These are phyloP conservation scores for Steccherinum ochraceum DNA, from an alignment of 768 basidiomycete species.

Conservation along the genomic window DNA sequence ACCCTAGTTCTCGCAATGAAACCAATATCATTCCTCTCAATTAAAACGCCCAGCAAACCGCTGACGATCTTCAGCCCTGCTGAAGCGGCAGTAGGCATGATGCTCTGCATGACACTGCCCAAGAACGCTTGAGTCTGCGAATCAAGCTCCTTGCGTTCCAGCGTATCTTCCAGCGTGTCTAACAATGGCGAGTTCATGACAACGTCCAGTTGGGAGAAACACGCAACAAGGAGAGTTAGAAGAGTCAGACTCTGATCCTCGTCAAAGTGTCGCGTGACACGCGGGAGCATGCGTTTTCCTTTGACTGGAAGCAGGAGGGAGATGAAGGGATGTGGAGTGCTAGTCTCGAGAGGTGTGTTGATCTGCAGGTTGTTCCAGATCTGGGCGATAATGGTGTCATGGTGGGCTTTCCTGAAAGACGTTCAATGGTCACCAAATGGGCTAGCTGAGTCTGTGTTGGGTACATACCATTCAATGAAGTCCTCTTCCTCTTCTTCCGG, in stretches of 20 bases:
- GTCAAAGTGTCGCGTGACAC: conserved; percentile 79
- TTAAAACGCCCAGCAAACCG: conserved; percentile 76
- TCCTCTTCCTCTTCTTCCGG: conserved; percentile 46
- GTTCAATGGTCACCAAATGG: too few species aligned
- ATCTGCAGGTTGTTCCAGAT: conserved; percentile 82
- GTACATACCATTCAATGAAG: conserved; percentile 36
- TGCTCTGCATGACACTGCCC: conserved; percentile 77
- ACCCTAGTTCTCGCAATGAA: conserved; percentile 78
- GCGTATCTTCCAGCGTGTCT: conserved; percentile 58
- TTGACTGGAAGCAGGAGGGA: conserved; percentile 84
- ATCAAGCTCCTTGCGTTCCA: conserved; percentile 65
- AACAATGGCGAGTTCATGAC: conserved; percentile 70
- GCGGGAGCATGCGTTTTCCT: conserved; percentile 88
- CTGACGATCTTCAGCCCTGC: conserved; percentile 78
- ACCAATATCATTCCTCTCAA: conserved; percentile 73
- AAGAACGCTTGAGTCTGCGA: conserved; percentile 89
- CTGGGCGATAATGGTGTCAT: conserved; percentile 52
- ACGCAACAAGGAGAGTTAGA: conserved; percentile 87
- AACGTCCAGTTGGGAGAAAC: conserved; percentile 92
- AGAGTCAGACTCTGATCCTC: conserved; percentile 78
- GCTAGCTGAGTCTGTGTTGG: neutral
- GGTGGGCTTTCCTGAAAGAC: conserved; percentile 53
- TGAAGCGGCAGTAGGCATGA: conserved; percentile 74
- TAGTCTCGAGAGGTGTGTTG: conserved; percentile 90
- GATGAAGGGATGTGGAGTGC: conserved; percentile 95